phyloP scores from a whole-genome alignment of 208 protist species.

The Sergeia podlipaevii region DNA sequence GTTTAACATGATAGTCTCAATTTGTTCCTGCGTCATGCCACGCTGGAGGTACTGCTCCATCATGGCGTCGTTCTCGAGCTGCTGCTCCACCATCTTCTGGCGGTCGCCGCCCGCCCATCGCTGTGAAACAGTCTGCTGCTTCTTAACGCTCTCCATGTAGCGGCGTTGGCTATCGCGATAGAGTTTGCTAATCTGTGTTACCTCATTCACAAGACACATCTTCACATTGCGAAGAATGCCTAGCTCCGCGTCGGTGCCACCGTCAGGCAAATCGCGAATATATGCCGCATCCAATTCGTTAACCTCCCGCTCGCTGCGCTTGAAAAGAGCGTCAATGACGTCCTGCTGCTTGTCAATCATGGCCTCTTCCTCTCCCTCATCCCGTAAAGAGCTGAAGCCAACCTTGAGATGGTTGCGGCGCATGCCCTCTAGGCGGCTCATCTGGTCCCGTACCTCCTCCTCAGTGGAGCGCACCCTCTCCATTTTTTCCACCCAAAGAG shows the following conservation, averaged over 20 bases:
- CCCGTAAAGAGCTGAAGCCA: slow-evolving; percentile 80
- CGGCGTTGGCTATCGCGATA: slow-evolving; percentile 89
- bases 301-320: slow-evolving; percentile 71
- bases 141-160: slow-evolving; percentile 91
- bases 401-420: slow-evolving; percentile 86
- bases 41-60: slow-evolving; percentile 91
- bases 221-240: slow-evolving; percentile 90
- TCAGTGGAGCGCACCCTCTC: slow-evolving; percentile 66
- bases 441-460: slow-evolving; percentile 63
- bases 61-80: slow-evolving; percentile 78
- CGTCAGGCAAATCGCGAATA: slow-evolving; percentile 71
- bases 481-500: slow-evolving; percentile 85
- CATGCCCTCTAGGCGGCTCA: slow-evolving; percentile 65
- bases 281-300: slow-evolving; percentile 73
- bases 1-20: slow-evolving; percentile 90
- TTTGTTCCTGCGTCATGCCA: slow-evolving; percentile 92
- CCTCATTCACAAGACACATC: slow-evolving; percentile 90
- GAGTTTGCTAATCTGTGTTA: slow-evolving; percentile 82
- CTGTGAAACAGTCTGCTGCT: slow-evolving; percentile 83
- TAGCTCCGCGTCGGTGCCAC: slow-evolving; percentile 82
- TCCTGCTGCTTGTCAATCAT: slow-evolving; percentile 76
- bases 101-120: slow-evolving; percentile 80
- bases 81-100: slow-evolving; percentile 81
- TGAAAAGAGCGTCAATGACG: slow-evolving; percentile 85
- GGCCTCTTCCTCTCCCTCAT: slow-evolving; percentile 76